Base-by-base conservation (phyloP, 1,284 basidiomycete species). In the Pyrrhoderma noxium region DNA sequence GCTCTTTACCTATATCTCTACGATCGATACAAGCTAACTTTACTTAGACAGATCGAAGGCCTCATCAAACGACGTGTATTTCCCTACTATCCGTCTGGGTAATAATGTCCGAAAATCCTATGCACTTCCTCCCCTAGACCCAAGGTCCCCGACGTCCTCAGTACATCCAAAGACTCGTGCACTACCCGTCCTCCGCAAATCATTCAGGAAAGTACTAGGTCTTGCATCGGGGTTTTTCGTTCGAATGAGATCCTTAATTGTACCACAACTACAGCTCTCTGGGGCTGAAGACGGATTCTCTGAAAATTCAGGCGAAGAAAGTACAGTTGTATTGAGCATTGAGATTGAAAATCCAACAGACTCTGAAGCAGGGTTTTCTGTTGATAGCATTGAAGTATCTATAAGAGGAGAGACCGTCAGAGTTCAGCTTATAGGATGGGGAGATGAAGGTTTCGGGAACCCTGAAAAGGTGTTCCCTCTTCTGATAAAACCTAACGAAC, bases 231-330 rank as follows among this genome's bases (percentile, higher is more conserved):
- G 89, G 1, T 85, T 94, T 64, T 76, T 81, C 21, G 86, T 94
- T 16, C 80, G 90, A 31, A 93, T 93, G 89, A 78, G 89, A 18
- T 92, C 89, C 0, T 81, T 91, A 5, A 89, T 92, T 59, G 80
- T 93, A 2, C 91, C 90, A 0, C 84, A 89, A 59, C 77, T 92
- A 16, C 71, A 82, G 50, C 68, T 82, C 3, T 75, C 79, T 11
- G 61, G 60, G 22, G 58, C 54, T 16, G 56, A 49, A 19, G 40
- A 65, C 1, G 69, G 70, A 16, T 66, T 66, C 21, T 65, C 75
- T 37, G 81, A 84, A 60, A 84, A 85, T 0, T 86, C 83, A 5
- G 82, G 79, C 54, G 85, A 84, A 48, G 89, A 93, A 64, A 75
- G 85, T 37, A 89, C 89, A 0, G 82, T 93, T 21, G 81, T 93